Evolutionary conservation across 208 protist species (phyloP), one percentile per base, ranked within the genome.

Genomic region (Wallacemonas sp.): DNA sequence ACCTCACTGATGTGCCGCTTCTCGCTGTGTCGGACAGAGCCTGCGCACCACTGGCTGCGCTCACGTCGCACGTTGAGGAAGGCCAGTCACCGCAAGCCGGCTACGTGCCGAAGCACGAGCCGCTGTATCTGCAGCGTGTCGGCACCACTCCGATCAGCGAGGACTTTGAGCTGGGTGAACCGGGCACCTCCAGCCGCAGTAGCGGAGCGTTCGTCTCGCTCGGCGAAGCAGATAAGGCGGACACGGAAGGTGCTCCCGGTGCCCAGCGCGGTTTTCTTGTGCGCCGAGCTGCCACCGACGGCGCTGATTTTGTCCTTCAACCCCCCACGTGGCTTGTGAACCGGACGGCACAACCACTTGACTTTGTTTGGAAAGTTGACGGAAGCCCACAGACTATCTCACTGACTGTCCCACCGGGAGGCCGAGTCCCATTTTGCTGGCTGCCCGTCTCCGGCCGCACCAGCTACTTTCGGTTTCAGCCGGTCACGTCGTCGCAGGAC

Each of bases 71-170:
- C n/a, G n/a, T n/a, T n/a, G n/a, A n/a, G n/a, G n/a, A n/a, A n/a
- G n/a, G 36, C 44, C 52, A 73, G 38, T 46, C 55, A 42, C 65
- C 71, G 3, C 26, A 76, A 22, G 76, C 74, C 32, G 59, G 64
- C 62, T 77, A 82, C 57, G 81, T 72, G 30, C 77, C 72, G 46
- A 76, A 41, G 13, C 64, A 79, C 54, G 67, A 70, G 55, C 63
- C 83, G 45, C 30, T 79, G 44, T 87, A 84, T 63, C 62, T 75
- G 26, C 75, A 54, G 68, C 33, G 19, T 2, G 21, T 37, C 21
- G 37, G 26, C 17, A 52, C 21, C 12, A 59, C 39, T 24, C 36
- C 46, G 19, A 27, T 38, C 9, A 29, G 50, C 22, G 29, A 19
- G 57, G 1, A 27, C 33, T 45, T 72, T 3, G 44, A 84, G 10